Evolutionary conservation across 495 filamentous ascomycete genomes (phyloP).

Genomic region (Talaromyces proteolyticus): DNA sequence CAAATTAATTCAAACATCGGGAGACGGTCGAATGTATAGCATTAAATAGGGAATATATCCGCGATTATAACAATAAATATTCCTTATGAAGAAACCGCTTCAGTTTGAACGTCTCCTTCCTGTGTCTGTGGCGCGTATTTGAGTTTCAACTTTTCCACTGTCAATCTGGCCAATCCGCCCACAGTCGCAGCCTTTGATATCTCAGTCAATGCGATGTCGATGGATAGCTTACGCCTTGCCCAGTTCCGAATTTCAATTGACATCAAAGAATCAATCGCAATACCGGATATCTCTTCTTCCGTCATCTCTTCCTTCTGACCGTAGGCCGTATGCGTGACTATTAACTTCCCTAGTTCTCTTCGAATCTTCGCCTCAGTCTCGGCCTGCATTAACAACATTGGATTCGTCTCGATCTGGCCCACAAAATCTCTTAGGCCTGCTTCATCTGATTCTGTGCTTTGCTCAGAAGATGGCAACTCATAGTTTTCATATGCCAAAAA

Average conservation of each 20-base stretch:
- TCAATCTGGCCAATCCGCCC: constrained; percentile 10
- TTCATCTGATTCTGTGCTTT: background rate
- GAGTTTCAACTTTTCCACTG: constrained; percentile 9
- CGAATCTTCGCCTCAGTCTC: constrained; percentile 10
- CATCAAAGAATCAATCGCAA: constrained; percentile 41
- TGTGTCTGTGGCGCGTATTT: constrained; percentile 4
- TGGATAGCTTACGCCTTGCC: constrained; percentile 22
- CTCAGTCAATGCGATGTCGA: constrained; percentile 30
- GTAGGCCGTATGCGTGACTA: constrained; percentile 28
- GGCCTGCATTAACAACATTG: constrained; percentile 7
- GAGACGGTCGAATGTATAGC: too few species aligned
- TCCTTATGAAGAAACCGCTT: too few species aligned
- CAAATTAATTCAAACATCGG: too few species aligned
- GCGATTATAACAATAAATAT: too few species aligned
- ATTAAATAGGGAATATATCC: too few species aligned
- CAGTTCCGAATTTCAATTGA: constrained; percentile 38
- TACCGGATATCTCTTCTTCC: constrained; percentile 27
- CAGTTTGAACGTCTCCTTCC: background rate
- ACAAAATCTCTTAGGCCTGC: constrained; percentile 12
- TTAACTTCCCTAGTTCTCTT: constrained; percentile 18
- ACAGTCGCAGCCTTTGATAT: constrained; percentile 17
- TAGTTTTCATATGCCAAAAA: background rate
- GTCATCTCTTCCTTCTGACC: constrained; percentile 1
- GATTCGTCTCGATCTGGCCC: constrained; percentile 7
- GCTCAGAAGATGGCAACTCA: background rate